Base-by-base conservation (phyloP, 441 rosid species). In the Arabidopsis hybrid region DNA sequence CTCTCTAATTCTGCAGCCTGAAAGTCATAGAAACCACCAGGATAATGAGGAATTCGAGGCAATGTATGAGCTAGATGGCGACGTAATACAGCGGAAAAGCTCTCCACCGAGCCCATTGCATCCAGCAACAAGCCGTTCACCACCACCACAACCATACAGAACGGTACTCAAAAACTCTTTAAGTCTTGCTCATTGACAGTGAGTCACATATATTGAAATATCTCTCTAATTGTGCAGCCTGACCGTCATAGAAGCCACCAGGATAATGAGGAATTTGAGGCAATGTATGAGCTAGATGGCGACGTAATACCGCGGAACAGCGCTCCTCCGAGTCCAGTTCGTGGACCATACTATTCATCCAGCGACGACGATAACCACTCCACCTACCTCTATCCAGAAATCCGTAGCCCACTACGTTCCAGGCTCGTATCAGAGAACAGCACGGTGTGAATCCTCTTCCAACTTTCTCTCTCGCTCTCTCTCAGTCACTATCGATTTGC, bases 321-420 rank as follows among this genome's bases (percentile, higher is more conserved):
- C 46, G 60, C 73, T 38, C 31, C 73, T 14, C 43, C 52, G 67
- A 76, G 79, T 9, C 60, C 53, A 35, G 11, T 63, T 39, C 65
- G 61, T 69, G 73, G 64, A 61, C 61, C 66, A 63, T 71, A 21
- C 40, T 77, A 65, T 65, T 71, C 80, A 32, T 77, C 80, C 38
- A 77, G 79, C 47, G 71, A 65, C 38, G 80, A 73, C 50, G 79
- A 76, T 17, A 52, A 77, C 46, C 14, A 71, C 31, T 77, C 80
- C 17, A 65, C 49, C 36, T 77, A 71, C 63, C 80, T 77, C 17
- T 77, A 57, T 51, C 80, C 80, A 34, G 80, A 77, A 53, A 77
- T 71, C 14, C 51, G 60, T 67, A 16, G 31, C 31, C 63, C 63
- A 49, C 56, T 18, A 39, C 75, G 66, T 69, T 69, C 79, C 71